Base-by-base conservation (phyloP, 805 yeast genomes). In the Candida orba region DNA sequence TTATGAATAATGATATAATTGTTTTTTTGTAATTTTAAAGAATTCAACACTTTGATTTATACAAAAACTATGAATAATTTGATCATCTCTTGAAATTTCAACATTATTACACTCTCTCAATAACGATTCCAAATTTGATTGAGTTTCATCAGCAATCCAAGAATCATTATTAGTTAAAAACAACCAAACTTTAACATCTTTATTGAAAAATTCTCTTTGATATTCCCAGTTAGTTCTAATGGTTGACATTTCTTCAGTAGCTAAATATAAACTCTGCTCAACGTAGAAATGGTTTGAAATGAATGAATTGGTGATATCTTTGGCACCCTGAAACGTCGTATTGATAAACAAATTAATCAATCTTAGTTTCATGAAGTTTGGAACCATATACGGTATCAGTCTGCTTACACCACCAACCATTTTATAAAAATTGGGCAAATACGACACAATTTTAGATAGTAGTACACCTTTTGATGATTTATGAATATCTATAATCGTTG, bases 401-500 rank as follows among this genome's bases (percentile, higher is more conserved):
- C 48, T 42, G 45, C 64, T 47, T 3, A 66, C 44, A n/a, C 58
- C 52, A 1, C 71, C 57, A 4, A 63, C 54, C n/a, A 51, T 13
- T 25, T 43, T 40, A 13, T 64, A 65, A 15, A 77, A 54, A 24
- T 48, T 43, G 6, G 54, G 48, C 20, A 63, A 54, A 18, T 44
- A 45, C 38, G 45, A 56, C 27, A 52, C 62, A 22, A 57, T 53
- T 20, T 41, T 36, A 34, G 59, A 41, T 45, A 76, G 49, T 39
- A 43, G 23, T 10, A 43, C 15, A 18, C 81, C 79, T 42, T 67
- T 66, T 24, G 52, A 55, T 23, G 77, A 71, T 34, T 54, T 52
- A 39, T 78, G 77, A 29, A 84, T 78, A 51, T 82, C 81, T 22
- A 70, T 67, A 18, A 84, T 67, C 0, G 93, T 82, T 1, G 95